Base-by-base conservation (phyloP, 306 rosid species). In the Purshia tridentata region DNA sequence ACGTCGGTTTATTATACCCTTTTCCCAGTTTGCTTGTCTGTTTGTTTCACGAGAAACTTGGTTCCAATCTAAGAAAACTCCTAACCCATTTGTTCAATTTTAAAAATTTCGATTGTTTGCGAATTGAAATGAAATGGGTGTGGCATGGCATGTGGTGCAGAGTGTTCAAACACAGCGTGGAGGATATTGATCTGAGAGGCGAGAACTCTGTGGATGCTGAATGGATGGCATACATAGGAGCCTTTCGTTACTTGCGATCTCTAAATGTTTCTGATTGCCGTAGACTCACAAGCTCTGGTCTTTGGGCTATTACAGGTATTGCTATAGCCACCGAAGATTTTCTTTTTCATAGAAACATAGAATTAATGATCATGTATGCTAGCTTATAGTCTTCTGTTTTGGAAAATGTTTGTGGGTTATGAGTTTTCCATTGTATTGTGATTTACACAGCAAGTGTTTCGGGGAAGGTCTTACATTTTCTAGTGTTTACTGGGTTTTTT, bases 201-300 rank as follows among this genome's bases (percentile, higher is more conserved):
- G 83, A 80, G 15, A 70, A 58, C 75, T 73, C 80, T 2, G 90
- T 94, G 12, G 92, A 94, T 55, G 90, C 90, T 0, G 96, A 94
- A 72, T 94, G 98, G 98, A 85, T 94, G 87, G 98, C 98, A 1
- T 94, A 94, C 76, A 78, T 94, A 47, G 98, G 98, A 81, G 91
- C 90, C 3, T 94, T 82, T 82, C 86, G 80, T 12, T 73, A 81
- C 75, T 69, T 94, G 84, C 82, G 84, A 1, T 78, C 76, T 15
- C 80, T 93, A 77, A 89, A 85, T 41, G 51, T 84, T 76, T 80
- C 96, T 1, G 92, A 83, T 61, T 94, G 95, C 73, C 88, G 73
- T 77, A 86, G 81, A 77, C 73, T 93, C 70, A 84, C 85, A 4
- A 76, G 84, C 82, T 84, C 90, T 44, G 92, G 91, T 67, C 73